Conservation (phyloP, 2,329 filamentous ascomycete genomes). For the Aureobasidium mangrovei region DNA sequence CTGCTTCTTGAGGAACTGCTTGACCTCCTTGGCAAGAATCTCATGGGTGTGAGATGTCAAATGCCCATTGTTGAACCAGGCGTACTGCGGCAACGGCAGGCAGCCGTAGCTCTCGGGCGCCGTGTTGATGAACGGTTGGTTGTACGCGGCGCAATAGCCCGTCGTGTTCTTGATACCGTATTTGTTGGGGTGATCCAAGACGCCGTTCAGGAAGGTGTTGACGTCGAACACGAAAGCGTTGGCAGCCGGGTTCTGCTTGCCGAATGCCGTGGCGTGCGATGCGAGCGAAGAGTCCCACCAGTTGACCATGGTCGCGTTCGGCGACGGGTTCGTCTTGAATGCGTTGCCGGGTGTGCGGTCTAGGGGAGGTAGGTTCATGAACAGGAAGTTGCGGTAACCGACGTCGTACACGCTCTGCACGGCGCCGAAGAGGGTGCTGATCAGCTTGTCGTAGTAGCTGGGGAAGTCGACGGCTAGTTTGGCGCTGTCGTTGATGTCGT, state of each 20-base stretch:
- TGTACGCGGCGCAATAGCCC: conserved; percentile 36
- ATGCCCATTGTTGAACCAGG: conserved; percentile 43
- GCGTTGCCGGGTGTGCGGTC: conserved; percentile 37
- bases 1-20: conserved; percentile 15
- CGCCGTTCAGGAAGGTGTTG: conserved; percentile 32
- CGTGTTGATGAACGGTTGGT: conserved; percentile 37
- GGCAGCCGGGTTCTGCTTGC: conserved; percentile 24
- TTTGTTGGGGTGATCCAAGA: conserved; percentile 33
- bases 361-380: conserved; percentile 45
- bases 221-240: conserved; percentile 39
- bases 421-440: conserved; percentile 33
- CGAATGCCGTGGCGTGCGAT: conserved; percentile 29
- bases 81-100: conserved; percentile 35
- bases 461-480: conserved; percentile 23
- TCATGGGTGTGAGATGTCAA: conserved; percentile 36
- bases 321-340: conserved; percentile 27
- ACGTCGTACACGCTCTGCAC: conserved; percentile 34
- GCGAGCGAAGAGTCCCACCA: conserved; percentile 37
- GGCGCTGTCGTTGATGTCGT: conserved; percentile 46
- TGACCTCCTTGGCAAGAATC: conserved; percentile 26
- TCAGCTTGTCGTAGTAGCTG: conserved; percentile 38
- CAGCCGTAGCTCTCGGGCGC: conserved; percentile 40
- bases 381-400: conserved; percentile 40
- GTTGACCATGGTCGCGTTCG: conserved; percentile 39
- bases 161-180: conserved; percentile 42